Percentiles rank a stretch among this genome's conserved stretches.
These are phyloP conservation scores for Naganishia vaughanmartiniae DNA, from an alignment of 768 basidiomycete species.

Conservation along the genomic window DNA sequence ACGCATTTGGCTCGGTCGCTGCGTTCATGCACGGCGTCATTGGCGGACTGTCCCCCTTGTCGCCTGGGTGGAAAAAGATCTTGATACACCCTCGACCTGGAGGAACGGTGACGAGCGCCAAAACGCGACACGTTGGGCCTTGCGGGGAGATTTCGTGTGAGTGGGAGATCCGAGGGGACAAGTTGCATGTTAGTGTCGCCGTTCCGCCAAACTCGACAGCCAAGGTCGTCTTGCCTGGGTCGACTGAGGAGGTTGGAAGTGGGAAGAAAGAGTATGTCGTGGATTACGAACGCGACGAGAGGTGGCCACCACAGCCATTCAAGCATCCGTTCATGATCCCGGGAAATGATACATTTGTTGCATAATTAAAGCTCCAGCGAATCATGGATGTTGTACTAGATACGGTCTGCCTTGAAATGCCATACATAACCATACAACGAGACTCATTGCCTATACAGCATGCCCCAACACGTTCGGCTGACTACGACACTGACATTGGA, in stretches of 20 bases:
- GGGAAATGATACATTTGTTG: slow-evolving; percentile 7
- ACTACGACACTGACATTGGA: slow-evolving; percentile 14
- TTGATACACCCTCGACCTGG: slow-evolving; percentile 41
- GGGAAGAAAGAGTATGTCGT: slow-evolving; percentile 34
- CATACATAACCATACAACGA: slow-evolving; percentile 20
- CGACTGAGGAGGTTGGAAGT: slow-evolving; percentile 35
- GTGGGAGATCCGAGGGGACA: slow-evolving; percentile 35
- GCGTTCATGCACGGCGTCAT: slow-evolving; percentile 39
- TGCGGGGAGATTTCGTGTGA: slow-evolving; percentile 33
- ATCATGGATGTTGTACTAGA: not conserved
- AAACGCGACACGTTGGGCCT: slow-evolving; percentile 30
- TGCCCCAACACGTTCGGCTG: not conserved
- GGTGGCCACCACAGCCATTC: slow-evolving; percentile 37
- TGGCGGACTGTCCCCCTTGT: slow-evolving; percentile 38
- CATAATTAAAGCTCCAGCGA: not conserved
- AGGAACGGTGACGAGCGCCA: slow-evolving; percentile 40
- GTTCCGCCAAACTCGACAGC: slow-evolving; percentile 42
- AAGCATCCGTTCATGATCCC: slow-evolving; percentile 25
- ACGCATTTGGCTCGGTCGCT: slow-evolving; percentile 43
- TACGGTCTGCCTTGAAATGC: not conserved
- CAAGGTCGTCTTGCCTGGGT: slow-evolving; percentile 34
- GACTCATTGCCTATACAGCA: not conserved
- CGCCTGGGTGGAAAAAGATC: slow-evolving; percentile 40
- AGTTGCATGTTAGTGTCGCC: slow-evolving; percentile 30
- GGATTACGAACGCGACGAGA: slow-evolving; percentile 26